Percentiles rank a stretch among this genome's conserved stretches.
Conservation (phyloP, 805 yeast genomes). For the Candida glaebosa region DNA sequence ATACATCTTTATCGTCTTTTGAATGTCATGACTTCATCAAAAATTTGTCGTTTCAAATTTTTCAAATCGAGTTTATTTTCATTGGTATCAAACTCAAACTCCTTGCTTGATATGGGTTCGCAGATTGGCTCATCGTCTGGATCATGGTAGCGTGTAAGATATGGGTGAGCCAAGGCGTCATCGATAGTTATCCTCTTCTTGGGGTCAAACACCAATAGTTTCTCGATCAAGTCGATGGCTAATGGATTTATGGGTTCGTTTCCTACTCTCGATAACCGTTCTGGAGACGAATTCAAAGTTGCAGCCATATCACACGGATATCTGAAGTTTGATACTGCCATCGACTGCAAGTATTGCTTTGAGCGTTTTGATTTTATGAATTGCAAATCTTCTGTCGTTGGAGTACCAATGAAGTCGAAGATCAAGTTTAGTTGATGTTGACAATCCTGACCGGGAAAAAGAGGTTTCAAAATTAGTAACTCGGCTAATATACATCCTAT, state of each 20-base stretch:
- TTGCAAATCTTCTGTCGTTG: constrained; percentile 25
- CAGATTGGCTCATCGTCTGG: constrained; percentile 28
- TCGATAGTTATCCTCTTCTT: constrained; percentile 78
- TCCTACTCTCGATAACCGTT: constrained; percentile 5
- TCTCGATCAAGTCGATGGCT: constrained; percentile 42
- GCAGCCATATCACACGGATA: neutral
- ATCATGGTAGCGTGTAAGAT: constrained; percentile 75
- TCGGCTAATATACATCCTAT: constrained; percentile 78
- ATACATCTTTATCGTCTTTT: too few species aligned
- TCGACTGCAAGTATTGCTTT: constrained; percentile 19
- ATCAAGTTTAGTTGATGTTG: constrained; percentile 65
- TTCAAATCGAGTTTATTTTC: constrained; percentile 69
- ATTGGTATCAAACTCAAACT: constrained; percentile 39
- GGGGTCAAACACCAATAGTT: constrained; percentile 86
- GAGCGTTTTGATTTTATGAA: constrained; percentile 24
- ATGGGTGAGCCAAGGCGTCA: constrained; percentile 86
- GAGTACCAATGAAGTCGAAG: constrained; percentile 69
- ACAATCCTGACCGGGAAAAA: constrained; percentile 76
- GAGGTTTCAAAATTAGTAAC: constrained; percentile 55
- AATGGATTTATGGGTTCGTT: constrained; percentile 17
- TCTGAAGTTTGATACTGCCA: constrained; percentile 13
- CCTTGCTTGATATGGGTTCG: constrained; percentile 19
- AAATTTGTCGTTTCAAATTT: constrained; percentile 70
- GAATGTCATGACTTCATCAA: constrained; percentile 63
- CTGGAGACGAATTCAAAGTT: neutral